Conservation (phyloP, 225 moss, liverwort and hornwort species). For the Pseudoscleropodium purum region DNA sequence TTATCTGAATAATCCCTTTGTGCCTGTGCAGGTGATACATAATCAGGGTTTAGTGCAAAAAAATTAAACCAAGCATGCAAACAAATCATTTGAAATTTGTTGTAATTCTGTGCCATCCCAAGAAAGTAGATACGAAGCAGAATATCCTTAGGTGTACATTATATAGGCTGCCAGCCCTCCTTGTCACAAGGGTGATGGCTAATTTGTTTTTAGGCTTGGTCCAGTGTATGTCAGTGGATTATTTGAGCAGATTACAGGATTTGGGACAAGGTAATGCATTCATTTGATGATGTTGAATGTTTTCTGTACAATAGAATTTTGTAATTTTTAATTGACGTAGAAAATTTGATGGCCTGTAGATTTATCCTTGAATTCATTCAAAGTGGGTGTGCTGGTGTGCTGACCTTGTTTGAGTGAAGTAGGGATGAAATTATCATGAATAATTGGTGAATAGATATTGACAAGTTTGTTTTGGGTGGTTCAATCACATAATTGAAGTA, state of each 20-base stretch:
- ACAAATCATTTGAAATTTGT: not conserved
- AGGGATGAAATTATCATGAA: not conserved
- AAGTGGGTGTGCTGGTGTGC: too few species aligned
- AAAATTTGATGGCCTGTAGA: not conserved
- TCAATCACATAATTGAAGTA: not conserved
- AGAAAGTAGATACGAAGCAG: not conserved
- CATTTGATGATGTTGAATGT: conserved; percentile 6
- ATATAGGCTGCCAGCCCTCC: not conserved
- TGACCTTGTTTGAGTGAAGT: not conserved
- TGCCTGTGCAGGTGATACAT: conserved; percentile 27
- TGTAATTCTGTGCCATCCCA: not conserved
- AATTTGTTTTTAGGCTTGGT: not conserved
- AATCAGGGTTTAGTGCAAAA: conserved; percentile 12
- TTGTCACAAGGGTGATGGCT: not conserved
- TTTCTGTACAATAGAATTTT: not conserved
- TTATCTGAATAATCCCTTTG: not conserved
- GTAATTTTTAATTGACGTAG: not conserved
- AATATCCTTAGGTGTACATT: not conserved
- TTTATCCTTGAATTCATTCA: not conserved
- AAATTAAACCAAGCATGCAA: not conserved
- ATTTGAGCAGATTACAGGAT: not conserved
- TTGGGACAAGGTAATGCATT: not conserved
- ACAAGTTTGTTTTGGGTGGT: not conserved
- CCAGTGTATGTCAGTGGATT: not conserved
- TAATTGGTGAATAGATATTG: not conserved